Evolutionary conservation across 352 stramenopile species (phyloP), one percentile per base, ranked within the genome.

Genomic region (Phytophthora vignae): DNA sequence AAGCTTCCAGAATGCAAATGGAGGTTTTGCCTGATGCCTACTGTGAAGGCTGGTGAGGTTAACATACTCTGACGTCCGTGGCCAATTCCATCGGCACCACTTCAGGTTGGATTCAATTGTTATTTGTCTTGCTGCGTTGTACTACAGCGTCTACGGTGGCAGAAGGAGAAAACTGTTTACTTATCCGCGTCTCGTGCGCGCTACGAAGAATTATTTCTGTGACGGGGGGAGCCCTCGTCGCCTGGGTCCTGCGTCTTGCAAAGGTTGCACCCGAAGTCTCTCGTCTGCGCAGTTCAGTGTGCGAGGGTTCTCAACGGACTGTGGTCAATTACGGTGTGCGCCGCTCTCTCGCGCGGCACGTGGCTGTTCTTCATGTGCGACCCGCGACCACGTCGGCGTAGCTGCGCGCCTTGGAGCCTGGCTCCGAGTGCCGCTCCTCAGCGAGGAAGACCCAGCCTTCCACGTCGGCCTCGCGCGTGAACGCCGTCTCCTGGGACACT

Each of bases 401-500:
- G n/a, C 65, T 78, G 52, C 79, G 69, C 15, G 62, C 54, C 57
- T 72, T 83, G 8, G 58, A 64, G 36, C 50, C 64, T 55, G 57
- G 12, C 7, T 73, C 44, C 9, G 69, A 58, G 27, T 60, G 57
- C 17, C 66, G 61, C 19, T 82, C 73, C 52, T 84, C 63, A 12
- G 73, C 81, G 1, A 88, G 74, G 25, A 85, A 78, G 12, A 88
- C 76, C 81, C 81, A 88, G 5, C 71, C 81, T 49, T 88, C 81
- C 38, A 80, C 81, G 60, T 85, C 71, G 10, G 72, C 74, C 52
- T 77, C 73, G 33, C 73, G 74, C 29, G 77, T 82, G 36, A 81
- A 77, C 10, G 56, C 57, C 19, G 78, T 80, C 57, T 79, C 63
- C 36, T 78, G 69, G 14, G 65, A 81, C 7, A 74, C 59, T 22